Evolutionary conservation across 2,329 filamentous ascomycete genomes (phyloP), one percentile per base, ranked within the genome.

Genomic region (Ceratocystis alfenasii): DNA sequence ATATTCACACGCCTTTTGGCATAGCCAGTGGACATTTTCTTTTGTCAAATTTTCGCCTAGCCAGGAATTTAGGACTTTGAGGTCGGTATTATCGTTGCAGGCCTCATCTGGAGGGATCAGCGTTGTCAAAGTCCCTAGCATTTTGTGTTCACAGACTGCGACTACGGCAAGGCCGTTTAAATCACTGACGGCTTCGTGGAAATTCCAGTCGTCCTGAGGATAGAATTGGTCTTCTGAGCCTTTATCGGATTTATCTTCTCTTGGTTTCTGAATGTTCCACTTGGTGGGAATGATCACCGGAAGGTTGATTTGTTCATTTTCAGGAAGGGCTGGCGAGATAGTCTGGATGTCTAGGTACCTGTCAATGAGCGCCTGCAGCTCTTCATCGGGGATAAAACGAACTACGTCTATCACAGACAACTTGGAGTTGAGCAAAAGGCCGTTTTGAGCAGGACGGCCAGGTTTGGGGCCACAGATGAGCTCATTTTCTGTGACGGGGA

Each of bases 151-250:
- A 17, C 70, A 70, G 20, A 71, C 70, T 22, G 71, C 70, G 5
- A 70, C 69, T 30, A 74, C 30, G 12, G 68, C 71, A 48, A 73
- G 67, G 5, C 71, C 70, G 20, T 74, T 74, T 8, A 74, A 67
- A 46, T 74, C 72, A 44, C 71, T 71, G 20, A 74, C 72, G 1
- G 70, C 65, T 48, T 74, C 72, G 53, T 71, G 62, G 22, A 70
- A 66, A 1, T 55, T 55, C 41, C 36, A 63, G 44, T 63, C 41
- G 5, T 57, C 46, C n/a, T 67, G 66, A 5, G 63, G 63, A 28
- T 67, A 65, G n/a, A 67, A 65, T 5, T 50, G 45, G 20, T 48
- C 44, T 12, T 30, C 45, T 30, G 53, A 30, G 15, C 2, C 25
- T 5, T 62, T 6, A 8, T 28, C 45, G 1, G 44, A 4, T n/a